Conservation (phyloP, 306 rosid genomes). For the Acacia acuminata region DNA sequence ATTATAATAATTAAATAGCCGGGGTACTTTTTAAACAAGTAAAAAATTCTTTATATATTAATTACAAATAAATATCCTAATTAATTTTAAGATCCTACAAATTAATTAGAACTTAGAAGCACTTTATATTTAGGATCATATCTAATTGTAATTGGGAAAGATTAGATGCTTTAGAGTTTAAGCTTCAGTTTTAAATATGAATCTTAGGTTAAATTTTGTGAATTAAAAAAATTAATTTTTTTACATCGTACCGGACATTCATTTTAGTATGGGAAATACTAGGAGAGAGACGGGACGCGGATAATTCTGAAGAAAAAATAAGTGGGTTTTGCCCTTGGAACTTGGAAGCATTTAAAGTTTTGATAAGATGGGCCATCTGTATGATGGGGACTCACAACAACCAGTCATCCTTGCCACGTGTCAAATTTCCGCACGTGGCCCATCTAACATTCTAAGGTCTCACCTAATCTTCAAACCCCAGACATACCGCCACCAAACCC, state of each 20-base stretch:
- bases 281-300: background rate
- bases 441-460: conserved; percentile 24
- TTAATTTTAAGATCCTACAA: too few species aligned
- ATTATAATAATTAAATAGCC: background rate
- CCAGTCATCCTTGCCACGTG: conserved; percentile 16
- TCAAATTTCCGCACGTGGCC: background rate
- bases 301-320: too few species aligned
- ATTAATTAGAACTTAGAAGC: background rate
- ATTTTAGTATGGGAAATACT: too few species aligned
- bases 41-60: too few species aligned
- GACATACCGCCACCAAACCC: background rate
- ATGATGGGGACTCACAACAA: background rate
- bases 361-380: background rate
- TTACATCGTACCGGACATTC: too few species aligned
- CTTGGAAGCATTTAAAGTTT: background rate
- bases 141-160: background rate
- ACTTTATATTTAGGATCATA: background rate
- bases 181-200: background rate
- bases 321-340: too few species aligned
- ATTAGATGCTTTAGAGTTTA: background rate
- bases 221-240: too few species aligned
- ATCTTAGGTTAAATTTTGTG: background rate
- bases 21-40: too few species aligned
- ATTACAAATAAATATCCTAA: too few species aligned
- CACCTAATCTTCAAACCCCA: conserved; percentile 14